Evolutionary conservation across 169 alveolate species (phyloP).

Genomic region (Babesia ovata): DNA sequence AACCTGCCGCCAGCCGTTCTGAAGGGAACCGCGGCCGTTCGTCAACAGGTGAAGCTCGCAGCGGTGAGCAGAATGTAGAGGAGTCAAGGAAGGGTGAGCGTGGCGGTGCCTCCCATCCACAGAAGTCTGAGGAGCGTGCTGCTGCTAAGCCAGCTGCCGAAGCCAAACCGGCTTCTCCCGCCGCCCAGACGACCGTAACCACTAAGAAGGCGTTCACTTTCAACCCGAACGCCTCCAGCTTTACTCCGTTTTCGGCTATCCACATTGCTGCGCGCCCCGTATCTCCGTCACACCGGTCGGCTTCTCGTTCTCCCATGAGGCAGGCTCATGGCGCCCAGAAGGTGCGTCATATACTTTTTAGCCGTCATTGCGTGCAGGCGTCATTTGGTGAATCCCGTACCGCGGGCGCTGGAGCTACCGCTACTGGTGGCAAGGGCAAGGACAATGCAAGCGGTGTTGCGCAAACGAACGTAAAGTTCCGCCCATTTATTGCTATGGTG

Average conservation of each 20-base stretch:
- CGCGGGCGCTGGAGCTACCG: background rate
- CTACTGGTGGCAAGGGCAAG: background rate
- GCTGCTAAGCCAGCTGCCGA: background rate
- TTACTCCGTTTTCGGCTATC: constrained; percentile 38
- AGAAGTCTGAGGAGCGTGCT: constrained; percentile 2
- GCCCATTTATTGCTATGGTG: constrained; percentile 53
- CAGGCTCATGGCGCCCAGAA: no score
- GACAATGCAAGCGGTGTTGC: background rate
- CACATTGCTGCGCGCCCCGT: background rate
- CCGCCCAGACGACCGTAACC: background rate
- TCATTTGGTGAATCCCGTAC: background rate
- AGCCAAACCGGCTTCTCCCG: constrained; percentile 6
- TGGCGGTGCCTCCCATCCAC: background rate
- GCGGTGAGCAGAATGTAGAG: background rate
- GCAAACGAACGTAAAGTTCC: constrained; percentile 17
- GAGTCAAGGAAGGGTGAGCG: constrained; percentile 15
- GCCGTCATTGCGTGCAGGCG: background rate
- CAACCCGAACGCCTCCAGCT: constrained; percentile 67
- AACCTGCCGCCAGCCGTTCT: background rate
- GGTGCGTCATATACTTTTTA: no score
- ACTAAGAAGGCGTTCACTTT: constrained; percentile 53
- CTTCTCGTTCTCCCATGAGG: background rate
- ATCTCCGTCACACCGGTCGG: constrained; percentile 2
- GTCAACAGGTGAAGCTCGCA: background rate
- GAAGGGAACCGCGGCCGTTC: background rate